Base-by-base conservation (phyloP, 768 basidiomycete species). In the Mycena polygramma region DNA sequence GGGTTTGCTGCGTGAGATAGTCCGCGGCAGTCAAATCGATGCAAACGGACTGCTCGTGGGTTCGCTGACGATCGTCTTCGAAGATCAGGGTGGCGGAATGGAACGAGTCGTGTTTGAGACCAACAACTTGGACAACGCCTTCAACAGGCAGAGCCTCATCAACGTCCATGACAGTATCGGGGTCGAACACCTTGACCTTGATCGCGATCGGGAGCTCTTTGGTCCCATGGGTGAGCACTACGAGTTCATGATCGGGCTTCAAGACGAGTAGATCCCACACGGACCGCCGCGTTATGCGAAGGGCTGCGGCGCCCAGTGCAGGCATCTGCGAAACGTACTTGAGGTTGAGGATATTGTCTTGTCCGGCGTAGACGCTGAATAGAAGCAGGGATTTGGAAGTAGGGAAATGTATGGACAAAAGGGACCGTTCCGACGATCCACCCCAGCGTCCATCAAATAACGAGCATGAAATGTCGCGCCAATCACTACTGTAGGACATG, bases 211-310 rank as follows among this genome's bases (percentile, higher is more conserved):
- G 82, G 13, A 89, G 65, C 72, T 85, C 83, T 51, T 77, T 75
- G 22, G 77, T 73, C 1, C 91, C 92, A 71, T 93, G 91, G 0
- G 91, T 93, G 46, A 92, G 79, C 5, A 96, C 75, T 0, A 82
- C 78, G 13, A 95, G 78, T 11, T 78, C 78, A 37, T 89, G 85
- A 55, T 88, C 83, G 4, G 89, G 85, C 57, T 86, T 89, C 57
- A 94, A 79, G 19, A 92, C 79, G 7, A 97, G 79, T 13, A 96
- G 81, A 78, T 98, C 96, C 77, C 85, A 85, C 17, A 94, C 83
- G 17, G 84, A 81, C 9, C 81, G 80, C 22, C 96, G 89, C 4
- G 92, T 92, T 2, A 90, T 87, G 22, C 87, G 83, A 46, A 96
- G 79, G 4, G 93, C 81, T 0, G 86, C 82, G 0, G 88, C 85